Base-by-base conservation (phyloP, 345 rosid species). In the Populus pruinosa region DNA sequence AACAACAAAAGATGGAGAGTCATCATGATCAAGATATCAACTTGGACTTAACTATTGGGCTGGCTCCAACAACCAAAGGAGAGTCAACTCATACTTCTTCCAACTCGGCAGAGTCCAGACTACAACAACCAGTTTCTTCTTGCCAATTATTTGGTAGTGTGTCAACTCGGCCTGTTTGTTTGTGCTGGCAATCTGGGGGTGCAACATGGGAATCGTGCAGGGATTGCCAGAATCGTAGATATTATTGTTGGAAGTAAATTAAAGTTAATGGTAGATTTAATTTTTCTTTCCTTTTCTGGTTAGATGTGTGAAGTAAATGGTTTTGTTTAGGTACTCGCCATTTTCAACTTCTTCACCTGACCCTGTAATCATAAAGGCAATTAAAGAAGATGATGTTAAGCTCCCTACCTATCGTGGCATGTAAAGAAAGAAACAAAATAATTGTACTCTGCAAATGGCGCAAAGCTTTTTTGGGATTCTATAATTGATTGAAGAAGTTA, bases 41-140 rank as follows among this genome's bases (percentile, higher is more conserved):
- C 79, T 77, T 90, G 82, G 93, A 90, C 49, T 86, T 90, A 0
- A 80, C 86, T 1, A 89, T 90, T 41, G 91, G 93, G 25, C 59
- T 87, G 2, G 79, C 71, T 68, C 77, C 80, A 18, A 35, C 59
- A 29, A 25, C 25, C 8, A 59, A 62, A 35, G 55, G 6, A 14
- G 77, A 75, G 72, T 66, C 68, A 56, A 35, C 29, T 55, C 78
- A 55, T 71, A 43, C 78, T 10, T 56, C 78, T 21, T 36, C 77
- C 17, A 82, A 86, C 82, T 78, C 86, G 36, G 90, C 89, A 0
- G 88, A 88, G 79, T 88, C 92, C 16, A 86, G 79, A 72, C 80
- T 71, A 6, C 72, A 71, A 73, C 67, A 33, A n/a, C n/a, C 39
- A 38, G 47, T 36, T 36, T 33, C 25, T 39, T 14, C 4, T 20